Conservation (phyloP, 2,329 filamentous ascomycete genomes). For the Aspergillus luchuensis region DNA sequence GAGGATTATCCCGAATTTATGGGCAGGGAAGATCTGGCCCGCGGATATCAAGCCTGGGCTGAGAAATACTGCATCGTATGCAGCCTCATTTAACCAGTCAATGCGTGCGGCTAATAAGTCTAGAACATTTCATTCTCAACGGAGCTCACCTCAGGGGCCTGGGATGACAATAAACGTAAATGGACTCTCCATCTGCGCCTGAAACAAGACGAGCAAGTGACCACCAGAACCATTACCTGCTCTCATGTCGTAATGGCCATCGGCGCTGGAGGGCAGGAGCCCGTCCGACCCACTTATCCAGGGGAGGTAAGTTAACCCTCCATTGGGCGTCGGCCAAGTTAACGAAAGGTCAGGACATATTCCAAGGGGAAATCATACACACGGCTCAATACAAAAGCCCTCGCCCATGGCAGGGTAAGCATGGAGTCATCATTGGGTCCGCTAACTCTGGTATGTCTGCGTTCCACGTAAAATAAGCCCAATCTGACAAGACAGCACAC, state of each 20-base stretch:
- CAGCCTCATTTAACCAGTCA: not conserved
- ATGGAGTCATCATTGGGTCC: slow-evolving; percentile 50
- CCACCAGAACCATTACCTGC: not conserved
- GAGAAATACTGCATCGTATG: not conserved
- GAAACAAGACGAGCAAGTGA: not conserved
- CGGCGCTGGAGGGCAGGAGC: not conserved
- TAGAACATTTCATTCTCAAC: not conserved
- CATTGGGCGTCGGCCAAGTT: slow-evolving; percentile 39
- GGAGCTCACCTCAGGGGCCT: not conserved
- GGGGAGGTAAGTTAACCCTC: not conserved
- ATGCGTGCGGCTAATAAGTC: not conserved
- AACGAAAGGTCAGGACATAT: slow-evolving; percentile 39
- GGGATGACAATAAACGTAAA: not conserved
- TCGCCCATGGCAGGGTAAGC: slow-evolving; percentile 39
- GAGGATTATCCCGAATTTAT: not conserved
- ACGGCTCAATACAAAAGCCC: slow-evolving; percentile 22
- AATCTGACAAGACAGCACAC: slow-evolving; percentile 27
- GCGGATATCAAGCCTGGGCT: not conserved
- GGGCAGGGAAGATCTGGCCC: not conserved
- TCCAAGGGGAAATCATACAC: slow-evolving; percentile 7
- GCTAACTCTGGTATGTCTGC: slow-evolving; percentile 47
- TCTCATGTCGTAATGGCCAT: not conserved
- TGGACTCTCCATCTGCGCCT: not conserved
- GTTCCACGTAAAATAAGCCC: too few relatives aligned
- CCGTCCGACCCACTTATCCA: not conserved